phyloP scores from a whole-genome alignment of 1,284 basidiomycete genomes.

The Marasmius fiardii region DNA sequence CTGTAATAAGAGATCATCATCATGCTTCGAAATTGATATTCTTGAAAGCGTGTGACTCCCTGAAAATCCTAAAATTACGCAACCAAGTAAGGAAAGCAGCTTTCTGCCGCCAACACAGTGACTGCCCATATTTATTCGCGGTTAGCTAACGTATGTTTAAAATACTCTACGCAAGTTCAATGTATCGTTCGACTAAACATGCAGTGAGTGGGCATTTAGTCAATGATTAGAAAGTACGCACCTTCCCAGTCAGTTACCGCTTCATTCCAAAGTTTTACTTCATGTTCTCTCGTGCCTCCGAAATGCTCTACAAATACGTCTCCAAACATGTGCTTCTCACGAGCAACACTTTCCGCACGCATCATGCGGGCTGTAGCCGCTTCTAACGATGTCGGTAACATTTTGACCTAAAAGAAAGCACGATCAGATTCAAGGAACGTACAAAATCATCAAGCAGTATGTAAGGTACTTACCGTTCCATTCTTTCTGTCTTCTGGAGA shows the following conservation, averaged over 20 bases:
- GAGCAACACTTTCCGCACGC: constrained; percentile 72
- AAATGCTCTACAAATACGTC: constrained; percentile 92
- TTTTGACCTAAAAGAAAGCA: constrained; percentile 44
- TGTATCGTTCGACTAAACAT: constrained; percentile 73
- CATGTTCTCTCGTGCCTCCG: constrained; percentile 88
- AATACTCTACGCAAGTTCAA: constrained; percentile 42
- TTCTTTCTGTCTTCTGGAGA: constrained; percentile 52
- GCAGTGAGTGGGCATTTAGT: not conserved
- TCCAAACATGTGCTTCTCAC: constrained; percentile 74
- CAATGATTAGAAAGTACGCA: constrained; percentile 33
- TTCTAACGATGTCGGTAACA: constrained; percentile 78
- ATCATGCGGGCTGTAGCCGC: constrained; percentile 81
- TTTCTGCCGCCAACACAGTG: no score
- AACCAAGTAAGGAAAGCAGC: no score
- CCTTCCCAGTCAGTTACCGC: constrained; percentile 96
- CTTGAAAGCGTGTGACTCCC: no score
- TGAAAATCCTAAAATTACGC: no score
- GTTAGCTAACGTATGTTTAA: not conserved
- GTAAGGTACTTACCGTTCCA: constrained; percentile 44
- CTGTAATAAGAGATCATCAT: no score
- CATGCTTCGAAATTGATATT: no score
- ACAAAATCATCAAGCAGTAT: not conserved
- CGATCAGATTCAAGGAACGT: no score
- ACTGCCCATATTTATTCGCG: not conserved
- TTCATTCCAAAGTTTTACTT: constrained; percentile 82